Conservation (phyloP, 805 yeast genomes). For the Kodamaea restingae region DNA sequence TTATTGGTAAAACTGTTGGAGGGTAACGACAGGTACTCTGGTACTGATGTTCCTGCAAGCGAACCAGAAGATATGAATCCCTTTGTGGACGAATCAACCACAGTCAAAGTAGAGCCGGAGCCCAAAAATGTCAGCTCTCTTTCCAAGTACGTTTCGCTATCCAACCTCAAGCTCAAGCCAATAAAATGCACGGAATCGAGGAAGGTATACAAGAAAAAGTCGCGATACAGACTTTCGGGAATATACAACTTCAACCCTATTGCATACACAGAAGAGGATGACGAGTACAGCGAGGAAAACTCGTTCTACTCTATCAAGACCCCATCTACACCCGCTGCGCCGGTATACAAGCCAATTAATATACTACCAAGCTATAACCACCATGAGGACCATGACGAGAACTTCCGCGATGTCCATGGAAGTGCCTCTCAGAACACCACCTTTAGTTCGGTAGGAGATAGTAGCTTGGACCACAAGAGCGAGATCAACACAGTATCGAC, state of each 20-base stretch:
- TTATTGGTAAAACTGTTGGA: slow-evolving; percentile 19
- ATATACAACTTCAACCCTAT: slow-evolving; percentile 37
- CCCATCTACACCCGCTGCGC: not conserved
- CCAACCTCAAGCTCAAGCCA: slow-evolving; percentile 37
- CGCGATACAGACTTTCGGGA: slow-evolving; percentile 36
- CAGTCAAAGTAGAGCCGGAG: not conserved
- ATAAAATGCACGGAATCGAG: slow-evolving; percentile 29
- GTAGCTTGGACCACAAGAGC: not conserved
- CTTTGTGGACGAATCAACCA: slow-evolving; percentile 1
- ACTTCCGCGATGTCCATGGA: not conserved
- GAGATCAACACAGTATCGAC: slow-evolving; percentile 11
- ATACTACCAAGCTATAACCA: no score
- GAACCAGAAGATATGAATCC: slow-evolving; percentile 5
- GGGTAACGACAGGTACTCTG: slow-evolving; percentile 10
- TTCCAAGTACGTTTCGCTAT: slow-evolving; percentile 23
- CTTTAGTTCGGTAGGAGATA: slow-evolving; percentile 9
- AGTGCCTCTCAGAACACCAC: slow-evolving; percentile 11
- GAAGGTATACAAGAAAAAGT: slow-evolving; percentile 36
- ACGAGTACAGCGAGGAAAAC: not conserved
- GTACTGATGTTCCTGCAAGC: not conserved
- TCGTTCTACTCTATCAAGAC: slow-evolving; percentile 3
- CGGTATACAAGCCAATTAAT: not conserved
- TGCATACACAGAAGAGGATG: slow-evolving; percentile 12
- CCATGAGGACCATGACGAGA: no score
- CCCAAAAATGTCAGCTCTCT: not conserved